Conservation (phyloP, 148 eudicot genomes). For the Selenicereus undatus region DNA sequence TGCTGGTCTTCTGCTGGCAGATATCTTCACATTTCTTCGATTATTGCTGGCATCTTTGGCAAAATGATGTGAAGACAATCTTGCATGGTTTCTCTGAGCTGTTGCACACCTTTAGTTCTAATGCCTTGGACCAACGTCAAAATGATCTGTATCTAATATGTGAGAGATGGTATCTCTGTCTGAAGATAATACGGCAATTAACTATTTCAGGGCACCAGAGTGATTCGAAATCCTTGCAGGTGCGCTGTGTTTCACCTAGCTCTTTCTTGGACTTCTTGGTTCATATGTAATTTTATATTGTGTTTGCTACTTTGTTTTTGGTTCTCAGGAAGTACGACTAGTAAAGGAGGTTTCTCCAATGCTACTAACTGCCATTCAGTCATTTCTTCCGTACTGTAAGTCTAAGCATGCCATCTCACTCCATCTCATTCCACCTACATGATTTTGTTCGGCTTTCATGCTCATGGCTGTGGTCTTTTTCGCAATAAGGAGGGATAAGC, state of each 20-base stretch:
- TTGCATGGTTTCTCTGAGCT: conserved; percentile 68
- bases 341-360: conserved; percentile 85
- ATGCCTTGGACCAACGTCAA: conserved; percentile 40
- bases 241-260: conserved; percentile 12
- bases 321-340: conserved; percentile 79
- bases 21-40: conserved; percentile 94
- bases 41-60: conserved; percentile 98
- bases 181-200: conserved; percentile 81
- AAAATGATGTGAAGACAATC: conserved; percentile 73
- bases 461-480: too few species aligned
- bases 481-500: too few species aligned
- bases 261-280: conserved; percentile 20
- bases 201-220: conserved; percentile 73
- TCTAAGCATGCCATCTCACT: conserved; percentile 7
- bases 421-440: background rate
- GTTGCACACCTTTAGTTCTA: conserved; percentile 42
- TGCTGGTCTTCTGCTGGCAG: conserved; percentile 49
- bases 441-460: background rate
- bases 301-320: conserved; percentile 2
- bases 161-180: conserved; percentile 94
- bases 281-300: background rate
- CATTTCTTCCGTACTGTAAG: conserved; percentile 77
- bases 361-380: conserved; percentile 74
- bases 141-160: conserved; percentile 76
- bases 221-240: conserved; percentile 91